Percentiles rank a stretch among this genome's conserved stretches.
Conservation (phyloP, 2,329 filamentous ascomycete species). For the Trichoderma koningiopsis region DNA sequence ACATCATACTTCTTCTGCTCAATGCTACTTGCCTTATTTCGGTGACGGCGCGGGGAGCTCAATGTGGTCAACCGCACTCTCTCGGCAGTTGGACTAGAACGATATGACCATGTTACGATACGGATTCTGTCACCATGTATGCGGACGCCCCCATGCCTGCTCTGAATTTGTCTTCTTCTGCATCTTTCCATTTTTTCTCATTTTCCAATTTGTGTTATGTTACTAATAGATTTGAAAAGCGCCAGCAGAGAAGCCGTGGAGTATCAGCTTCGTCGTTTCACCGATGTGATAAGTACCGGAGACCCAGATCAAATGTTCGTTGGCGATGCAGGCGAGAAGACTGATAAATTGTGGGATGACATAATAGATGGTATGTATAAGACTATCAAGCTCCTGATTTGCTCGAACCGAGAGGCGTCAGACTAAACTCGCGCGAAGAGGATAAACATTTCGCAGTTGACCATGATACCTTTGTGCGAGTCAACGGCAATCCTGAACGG, state of each 20-base stretch:
- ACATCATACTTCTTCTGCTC: neutral
- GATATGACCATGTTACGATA: neutral
- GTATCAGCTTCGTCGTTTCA: neutral
- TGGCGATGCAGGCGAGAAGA: neutral
- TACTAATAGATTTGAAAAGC: neutral
- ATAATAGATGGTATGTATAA: neutral
- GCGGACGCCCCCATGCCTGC: neutral
- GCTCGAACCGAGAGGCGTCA: neutral
- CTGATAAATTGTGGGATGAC: neutral
- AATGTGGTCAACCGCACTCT: neutral
- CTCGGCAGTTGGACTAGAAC: neutral
- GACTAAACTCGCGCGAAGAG: neutral
- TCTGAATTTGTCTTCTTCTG: no score
- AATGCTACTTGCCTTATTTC: neutral
- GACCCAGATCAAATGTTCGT: neutral
- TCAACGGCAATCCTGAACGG: neutral
- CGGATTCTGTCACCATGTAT: neutral
- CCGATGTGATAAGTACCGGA: neutral
- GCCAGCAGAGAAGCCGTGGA: neutral
- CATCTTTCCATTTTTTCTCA: neutral
- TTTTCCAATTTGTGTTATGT: neutral
- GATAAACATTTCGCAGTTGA: neutral
- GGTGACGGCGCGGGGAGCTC: neutral
- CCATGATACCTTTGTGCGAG: neutral
- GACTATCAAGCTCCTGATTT: neutral